phyloP scores from a whole-genome alignment of 495 filamentous ascomycete species.

The Tuber umbilicatum region DNA sequence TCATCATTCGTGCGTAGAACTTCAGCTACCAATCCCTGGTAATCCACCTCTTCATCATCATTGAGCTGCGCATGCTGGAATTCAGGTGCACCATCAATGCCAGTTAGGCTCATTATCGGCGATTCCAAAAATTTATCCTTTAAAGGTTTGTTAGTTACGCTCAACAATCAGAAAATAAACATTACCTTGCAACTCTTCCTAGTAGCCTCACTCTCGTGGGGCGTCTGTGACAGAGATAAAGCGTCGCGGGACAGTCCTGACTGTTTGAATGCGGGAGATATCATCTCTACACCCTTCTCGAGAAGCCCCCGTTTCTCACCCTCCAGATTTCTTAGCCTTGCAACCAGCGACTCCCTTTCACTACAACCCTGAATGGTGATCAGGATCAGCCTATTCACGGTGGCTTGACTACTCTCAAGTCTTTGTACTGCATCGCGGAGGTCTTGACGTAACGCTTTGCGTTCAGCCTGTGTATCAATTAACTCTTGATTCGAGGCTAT shows the following conservation, averaged over 20 bases:
- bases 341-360: neutral
- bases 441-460: neutral
- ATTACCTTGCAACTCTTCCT: neutral
- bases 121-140: neutral
- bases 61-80: neutral
- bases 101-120: neutral
- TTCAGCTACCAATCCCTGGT: neutral
- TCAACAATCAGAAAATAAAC: neutral
- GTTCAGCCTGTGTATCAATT: neutral
- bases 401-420: neutral
- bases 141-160: neutral
- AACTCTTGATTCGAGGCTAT: neutral
- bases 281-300: neutral
- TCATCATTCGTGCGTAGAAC: neutral
- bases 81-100: neutral
- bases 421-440: neutral
- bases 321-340: neutral
- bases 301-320: neutral
- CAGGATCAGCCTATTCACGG: neutral
- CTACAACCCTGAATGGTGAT: neutral
- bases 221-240: neutral
- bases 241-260: neutral
- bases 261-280: neutral
- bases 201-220: neutral
- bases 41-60: neutral